A percentile compares a stretch with the other conserved stretches of the same genome.
Evolutionary conservation across 2,329 filamentous ascomycete genomes (phyloP).

Genomic region (Arachnopeziza araneosa): DNA sequence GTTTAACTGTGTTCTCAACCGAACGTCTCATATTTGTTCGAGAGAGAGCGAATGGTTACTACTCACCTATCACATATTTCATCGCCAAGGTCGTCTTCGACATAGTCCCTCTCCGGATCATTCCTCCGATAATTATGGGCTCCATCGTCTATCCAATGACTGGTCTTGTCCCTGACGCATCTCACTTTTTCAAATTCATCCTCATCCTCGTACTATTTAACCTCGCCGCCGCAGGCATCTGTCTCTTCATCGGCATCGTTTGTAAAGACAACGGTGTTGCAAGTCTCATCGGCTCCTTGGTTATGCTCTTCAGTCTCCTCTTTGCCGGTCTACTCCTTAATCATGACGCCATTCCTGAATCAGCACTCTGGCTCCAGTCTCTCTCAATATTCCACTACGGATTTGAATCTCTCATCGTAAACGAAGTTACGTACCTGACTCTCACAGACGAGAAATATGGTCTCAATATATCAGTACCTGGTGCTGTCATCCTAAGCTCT

Average conservation of each 20-base stretch:
- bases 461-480: slow-evolving; percentile 91
- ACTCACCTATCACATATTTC: slow-evolving; percentile 90
- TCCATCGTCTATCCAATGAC: slow-evolving; percentile 98
- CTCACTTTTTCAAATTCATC: slow-evolving; percentile 87
- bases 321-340: slow-evolving; percentile 94
- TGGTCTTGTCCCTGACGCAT: slow-evolving; percentile 73
- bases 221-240: slow-evolving; percentile 86
- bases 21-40: slow-evolving; percentile 88
- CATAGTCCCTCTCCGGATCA: slow-evolving; percentile 86
- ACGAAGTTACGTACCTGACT: slow-evolving; percentile 86
- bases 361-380: slow-evolving; percentile 84
- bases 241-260: slow-evolving; percentile 91
- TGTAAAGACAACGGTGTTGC: slow-evolving; percentile 89
- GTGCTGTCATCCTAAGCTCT: slow-evolving; percentile 85
- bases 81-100: slow-evolving; percentile 97
- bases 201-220: slow-evolving; percentile 94
- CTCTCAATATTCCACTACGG: slow-evolving; percentile 98
- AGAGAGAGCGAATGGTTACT: slow-evolving; percentile 95
- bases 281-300: slow-evolving; percentile 86
- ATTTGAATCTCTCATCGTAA: slow-evolving; percentile 94
- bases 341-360: slow-evolving; percentile 82
- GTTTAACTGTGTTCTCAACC: slow-evolving; percentile 85
- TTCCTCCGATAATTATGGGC: slow-evolving; percentile 92
- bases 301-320: slow-evolving; percentile 95
- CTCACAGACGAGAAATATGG: slow-evolving; percentile 94